phyloP scores from a whole-genome alignment of 2,329 filamentous ascomycete species.

The Venturia oleaginea region DNA sequence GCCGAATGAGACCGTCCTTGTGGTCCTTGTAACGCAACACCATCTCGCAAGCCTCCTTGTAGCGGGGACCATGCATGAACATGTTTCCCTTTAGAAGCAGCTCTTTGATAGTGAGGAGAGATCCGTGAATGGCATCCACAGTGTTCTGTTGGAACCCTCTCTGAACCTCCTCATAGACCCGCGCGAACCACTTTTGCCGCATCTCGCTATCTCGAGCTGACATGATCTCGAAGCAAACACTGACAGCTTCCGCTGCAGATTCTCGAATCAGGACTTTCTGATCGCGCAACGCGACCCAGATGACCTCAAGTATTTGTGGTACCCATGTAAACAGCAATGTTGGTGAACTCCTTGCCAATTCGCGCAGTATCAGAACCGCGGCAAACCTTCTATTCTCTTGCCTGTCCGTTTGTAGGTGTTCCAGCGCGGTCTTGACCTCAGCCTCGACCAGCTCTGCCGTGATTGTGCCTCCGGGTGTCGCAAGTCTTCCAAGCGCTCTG shows the following conservation, averaged over 20 bases:
- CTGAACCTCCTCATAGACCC: slow-evolving; percentile 80
- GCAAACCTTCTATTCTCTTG: slow-evolving; percentile 90
- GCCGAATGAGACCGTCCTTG: slow-evolving; percentile 75
- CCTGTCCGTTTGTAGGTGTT: slow-evolving; percentile 93
- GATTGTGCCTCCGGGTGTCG: slow-evolving; percentile 82
- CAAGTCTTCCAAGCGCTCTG: slow-evolving; percentile 79
- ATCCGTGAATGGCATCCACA: slow-evolving; percentile 87
- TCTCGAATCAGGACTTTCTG: slow-evolving; percentile 83
- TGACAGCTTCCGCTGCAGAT: slow-evolving; percentile 85
- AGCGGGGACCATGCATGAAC: slow-evolving; percentile 92
- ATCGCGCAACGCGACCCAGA: slow-evolving; percentile 91
- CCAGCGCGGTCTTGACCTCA: slow-evolving; percentile 89
- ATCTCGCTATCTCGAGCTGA: slow-evolving; percentile 83
- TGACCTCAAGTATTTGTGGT: slow-evolving; percentile 86
- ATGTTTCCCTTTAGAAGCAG: slow-evolving; percentile 90
- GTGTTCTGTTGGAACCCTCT: slow-evolving; percentile 69
- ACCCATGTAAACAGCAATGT: slow-evolving; percentile 95
- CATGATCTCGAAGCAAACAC: slow-evolving; percentile 92
- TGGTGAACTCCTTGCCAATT: slow-evolving; percentile 84
- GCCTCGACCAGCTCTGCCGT: slow-evolving; percentile 95
- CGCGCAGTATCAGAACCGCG: slow-evolving; percentile 80
- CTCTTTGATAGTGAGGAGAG: slow-evolving; percentile 84
- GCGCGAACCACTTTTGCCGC: slow-evolving; percentile 78
- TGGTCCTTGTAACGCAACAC: slow-evolving; percentile 90
- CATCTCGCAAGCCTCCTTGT: slow-evolving; percentile 85